Base-by-base conservation (phyloP, 257 asterid genomes). In the Lantana camara region DNA sequence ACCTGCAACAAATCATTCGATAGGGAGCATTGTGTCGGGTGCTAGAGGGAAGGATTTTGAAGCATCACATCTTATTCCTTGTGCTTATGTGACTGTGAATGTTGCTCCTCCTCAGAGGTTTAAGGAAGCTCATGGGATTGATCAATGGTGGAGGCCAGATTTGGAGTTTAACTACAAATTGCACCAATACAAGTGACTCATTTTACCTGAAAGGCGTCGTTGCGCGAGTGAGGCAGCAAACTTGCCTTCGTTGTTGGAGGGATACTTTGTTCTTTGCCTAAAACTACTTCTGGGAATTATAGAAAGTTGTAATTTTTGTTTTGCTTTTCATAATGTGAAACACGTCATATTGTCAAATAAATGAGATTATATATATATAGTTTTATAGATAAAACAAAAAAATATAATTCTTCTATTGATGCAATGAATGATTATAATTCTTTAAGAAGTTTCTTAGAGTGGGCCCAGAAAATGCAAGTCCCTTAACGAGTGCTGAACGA, bases 71-170 rank as follows among this genome's bases (percentile, higher is more conserved):
- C 83, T 88, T 2, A 34, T 91, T 21, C 96, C 97, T 23, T 79
- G 77, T 22, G 97, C 95, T 19, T 67, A 79, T 73, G 45, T 88
- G 60, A 79, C 82, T 3, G 44, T 72, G 5, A 88, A 79, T 24
- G 27, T 7, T 22, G 66, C 83, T 7, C 72, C 80, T 24, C 35
- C 66, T 16, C 27, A 24, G 62, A 70, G 50, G 34, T 80, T 79
- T 9, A 73, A 65, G 69, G 77, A 79, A 59, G 95, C 82, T 62
- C 96, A 87, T 71, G 86, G 87, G 56, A 69, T 90, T 69, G 77
- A 78, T 16, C 95, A 87, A 21, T 89, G 97, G 97, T 84, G 97
- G 94, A 81, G 65, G 27, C 78, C 63, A 0, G 83, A 78, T 74
- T 37, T 80, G 72, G 55, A 76, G 37, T 71, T 70, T n/a, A 53